Base-by-base conservation (phyloP, 2,329 filamentous ascomycete genomes). In the Sporothrix protearum region DNA sequence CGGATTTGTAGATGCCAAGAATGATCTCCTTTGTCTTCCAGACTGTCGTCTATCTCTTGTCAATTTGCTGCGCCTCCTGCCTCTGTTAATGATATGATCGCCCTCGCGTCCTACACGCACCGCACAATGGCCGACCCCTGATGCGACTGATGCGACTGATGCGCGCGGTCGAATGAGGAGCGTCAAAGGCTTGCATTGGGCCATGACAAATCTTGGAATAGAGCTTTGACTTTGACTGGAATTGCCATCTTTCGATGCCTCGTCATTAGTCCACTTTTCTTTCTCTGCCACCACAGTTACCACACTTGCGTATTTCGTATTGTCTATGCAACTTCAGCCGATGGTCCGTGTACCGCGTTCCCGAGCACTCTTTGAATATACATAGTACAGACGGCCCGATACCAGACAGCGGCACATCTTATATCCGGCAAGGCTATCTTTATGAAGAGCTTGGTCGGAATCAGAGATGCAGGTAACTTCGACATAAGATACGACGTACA, bases 101-200 rank as follows among this genome's bases (percentile, higher is more conserved):
- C 25, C 25, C 63, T 33, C 63, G 63, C 63, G 42, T 67, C 63
- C 51, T 67, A 67, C 63, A 67, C 42, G 63, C 63, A 67, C 63
- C 63, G 33, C 42, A 67, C 64, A 66, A 47, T 10, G 22, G 5
- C 22, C 53, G 25, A 2, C 64, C 45, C 64, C 61, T 66, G 61
- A 66, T 45, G 61, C 16, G 53, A 57, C 53, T 61, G 57, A 63
- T 42, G 59, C 39, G 39, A 64, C 36, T 16, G 59, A 28, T 64
- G 61, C 39, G 14, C 25, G 19, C 57, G 30, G 57, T 42, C 57
- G 36, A 63, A 42, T n/a, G 33, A 63, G 22, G 33, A 36, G 36
- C 57, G 36, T n/a, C 36, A 16, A 14, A 25, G 30, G 14, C 16
- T 3, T 36, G 57, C 57, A 22, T 39, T n/a, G 30, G 33, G 57